phyloP scores from a whole-genome alignment of 129 eudicot genomes.

The Flaveria brownii region DNA sequence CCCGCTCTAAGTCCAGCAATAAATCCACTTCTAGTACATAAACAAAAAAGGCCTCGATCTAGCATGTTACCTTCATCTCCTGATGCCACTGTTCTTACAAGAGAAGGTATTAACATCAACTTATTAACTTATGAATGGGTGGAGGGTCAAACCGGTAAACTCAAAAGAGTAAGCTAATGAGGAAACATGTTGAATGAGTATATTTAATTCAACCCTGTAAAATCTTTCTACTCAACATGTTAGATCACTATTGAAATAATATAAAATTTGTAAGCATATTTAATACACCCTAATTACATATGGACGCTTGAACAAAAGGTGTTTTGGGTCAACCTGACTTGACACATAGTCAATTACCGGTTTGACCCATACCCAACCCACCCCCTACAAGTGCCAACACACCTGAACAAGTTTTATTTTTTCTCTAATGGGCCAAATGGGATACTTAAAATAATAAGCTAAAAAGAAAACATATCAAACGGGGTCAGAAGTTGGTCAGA shows the following conservation, averaged over 20 bases:
- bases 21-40: slow-evolving; percentile 68
- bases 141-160: slow-evolving; percentile 1
- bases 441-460: neutral
- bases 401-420: neutral
- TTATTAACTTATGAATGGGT: neutral
- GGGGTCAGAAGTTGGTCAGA: neutral
- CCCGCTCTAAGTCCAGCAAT: slow-evolving; percentile 72
- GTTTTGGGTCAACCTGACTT: neutral
- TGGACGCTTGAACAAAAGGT: neutral
- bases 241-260: neutral
- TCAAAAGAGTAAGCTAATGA: neutral
- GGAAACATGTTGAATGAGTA: neutral
- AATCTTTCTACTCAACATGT: neutral
- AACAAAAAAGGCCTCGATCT: slow-evolving; percentile 76
- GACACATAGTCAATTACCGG: neutral
- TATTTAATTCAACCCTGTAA: neutral
- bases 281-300: neutral
- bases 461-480: neutral
- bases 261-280: neutral
- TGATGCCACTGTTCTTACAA: slow-evolving; percentile 79
- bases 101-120: slow-evolving; percentile 56
- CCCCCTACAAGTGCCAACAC: neutral
- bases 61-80: slow-evolving; percentile 65
- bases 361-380: neutral
- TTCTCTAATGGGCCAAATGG: neutral